Evolutionary conservation across 1,284 basidiomycete species (phyloP), one percentile per base, ranked within the genome.

Genomic region (Sanghuangporus baumii): DNA sequence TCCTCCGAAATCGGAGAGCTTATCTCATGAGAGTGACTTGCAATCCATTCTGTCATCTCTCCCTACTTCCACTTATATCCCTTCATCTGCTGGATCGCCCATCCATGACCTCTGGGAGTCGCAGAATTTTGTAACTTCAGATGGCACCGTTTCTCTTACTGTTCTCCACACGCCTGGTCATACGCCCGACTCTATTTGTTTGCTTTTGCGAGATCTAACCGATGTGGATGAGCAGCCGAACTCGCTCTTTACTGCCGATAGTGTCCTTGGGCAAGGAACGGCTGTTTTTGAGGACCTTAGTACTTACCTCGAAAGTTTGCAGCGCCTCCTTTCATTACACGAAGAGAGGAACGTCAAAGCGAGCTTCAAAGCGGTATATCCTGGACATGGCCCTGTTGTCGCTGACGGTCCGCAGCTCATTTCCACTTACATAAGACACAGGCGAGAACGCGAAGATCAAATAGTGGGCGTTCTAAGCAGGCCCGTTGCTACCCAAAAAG

Each of bases 91-190:
- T 1, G 80, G 80, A 2, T 63, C 71, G 0, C 63, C 76, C 0
- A 77, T 89, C 59, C 86, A 91, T 64, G 80, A 85, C 63, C 75
- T 91, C 23, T 65, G 70, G 43, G 82, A 89, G 52, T 73, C 72
- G 0, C 85, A 89, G 69, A 71, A 74, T 1, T 70, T 91, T n/a
- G 65, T 36, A 47, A 61, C 61, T 37, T 11, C 11, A 34, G 43
- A 55, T 18, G 38, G 55, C 9, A 38, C 57, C 69, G 61, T 55
- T 60, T 56, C 75, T 23, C 70, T 94, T 14, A 79, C 80, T 31
- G 84, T 96, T 16, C 68, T 98, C 0, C 88, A 93, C 71, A 90
- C 94, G 0, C 96, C 96, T 0, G 96, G 96, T 0, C 96, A 98
- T 71, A 98, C 96, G 0, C 71, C 79, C 41, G 96, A 98, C 73